A percentile compares a stretch with the other conserved stretches of the same genome.
Conservation (phyloP, 2,329 filamentous ascomycete genomes). For the Trichoderma asperellum region DNA sequence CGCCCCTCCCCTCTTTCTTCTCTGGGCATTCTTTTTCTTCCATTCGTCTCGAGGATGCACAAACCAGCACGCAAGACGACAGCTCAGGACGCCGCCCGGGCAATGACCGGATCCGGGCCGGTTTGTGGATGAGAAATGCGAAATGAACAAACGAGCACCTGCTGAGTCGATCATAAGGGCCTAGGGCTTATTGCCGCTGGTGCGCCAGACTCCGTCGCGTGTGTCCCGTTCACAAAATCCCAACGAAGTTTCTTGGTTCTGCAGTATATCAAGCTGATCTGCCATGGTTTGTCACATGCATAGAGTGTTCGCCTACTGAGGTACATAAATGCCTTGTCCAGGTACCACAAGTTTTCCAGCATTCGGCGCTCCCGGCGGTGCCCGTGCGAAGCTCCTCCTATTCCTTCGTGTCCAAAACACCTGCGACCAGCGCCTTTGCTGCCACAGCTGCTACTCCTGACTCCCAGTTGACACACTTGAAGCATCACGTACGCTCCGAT, state of each 20-base stretch:
- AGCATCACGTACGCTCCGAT: slow-evolving; percentile 23
- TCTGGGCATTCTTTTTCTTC: slow-evolving; percentile 1
- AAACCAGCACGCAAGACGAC: neutral
- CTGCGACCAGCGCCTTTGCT: neutral
- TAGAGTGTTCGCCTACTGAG: neutral
- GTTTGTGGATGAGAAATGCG: neutral
- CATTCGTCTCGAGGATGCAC: neutral
- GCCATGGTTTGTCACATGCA: neutral
- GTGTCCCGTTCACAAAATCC: neutral
- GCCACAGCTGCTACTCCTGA: slow-evolving; percentile 23
- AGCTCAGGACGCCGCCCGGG: slow-evolving; percentile 13
- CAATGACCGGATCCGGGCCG: slow-evolving; percentile 16
- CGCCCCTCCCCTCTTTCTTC: slow-evolving; percentile 1
- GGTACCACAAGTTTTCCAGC: neutral
- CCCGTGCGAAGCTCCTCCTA: neutral
- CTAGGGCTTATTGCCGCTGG: neutral
- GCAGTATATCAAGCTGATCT: neutral
- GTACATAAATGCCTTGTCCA: neutral
- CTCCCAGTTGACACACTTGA: slow-evolving; percentile 22
- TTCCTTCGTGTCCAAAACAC: neutral
- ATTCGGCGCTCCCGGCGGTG: neutral
- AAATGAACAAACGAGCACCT: neutral
- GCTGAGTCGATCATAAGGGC: slow-evolving; percentile 11
- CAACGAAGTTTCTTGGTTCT: neutral
- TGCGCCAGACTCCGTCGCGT: neutral